These are phyloP conservation scores for Ophiostoma sp. DNA, from an alignment of 2,329 filamentous ascomycete species.

Conservation along the genomic window DNA sequence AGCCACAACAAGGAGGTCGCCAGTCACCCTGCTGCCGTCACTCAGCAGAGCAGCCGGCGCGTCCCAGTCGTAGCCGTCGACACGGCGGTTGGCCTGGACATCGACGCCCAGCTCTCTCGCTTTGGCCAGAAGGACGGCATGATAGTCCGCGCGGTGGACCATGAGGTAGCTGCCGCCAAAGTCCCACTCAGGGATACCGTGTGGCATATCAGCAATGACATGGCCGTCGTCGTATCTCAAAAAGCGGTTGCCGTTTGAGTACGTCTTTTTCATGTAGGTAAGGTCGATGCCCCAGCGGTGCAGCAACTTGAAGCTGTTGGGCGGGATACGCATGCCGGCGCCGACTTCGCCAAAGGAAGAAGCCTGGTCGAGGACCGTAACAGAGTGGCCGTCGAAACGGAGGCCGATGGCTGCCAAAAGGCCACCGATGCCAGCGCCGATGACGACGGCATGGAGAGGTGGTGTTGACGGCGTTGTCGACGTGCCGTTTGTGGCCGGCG, in stretches of 20 bases:
- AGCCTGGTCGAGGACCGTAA: conserved; percentile 27
- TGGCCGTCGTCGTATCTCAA: conserved; percentile 21
- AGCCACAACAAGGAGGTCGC: conserved; percentile 33
- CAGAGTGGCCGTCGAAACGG: conserved; percentile 22
- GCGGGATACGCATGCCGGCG: conserved; percentile 33
- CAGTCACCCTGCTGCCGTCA: conserved; percentile 31
- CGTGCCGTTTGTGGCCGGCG: background rate
- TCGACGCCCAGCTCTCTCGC: conserved; percentile 32
- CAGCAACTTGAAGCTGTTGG: conserved; percentile 37
- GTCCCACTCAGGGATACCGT: conserved; percentile 31
- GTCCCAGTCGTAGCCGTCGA: conserved; percentile 34
- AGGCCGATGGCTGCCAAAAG: conserved; percentile 24
- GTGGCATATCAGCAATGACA: conserved; percentile 23
- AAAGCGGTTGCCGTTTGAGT: conserved; percentile 22
- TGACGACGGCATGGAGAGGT: conserved; percentile 25
- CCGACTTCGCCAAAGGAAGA: conserved; percentile 27
- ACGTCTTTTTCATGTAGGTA: conserved; percentile 14
- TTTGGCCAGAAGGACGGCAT: conserved; percentile 34
- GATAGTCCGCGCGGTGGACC: conserved; percentile 41
- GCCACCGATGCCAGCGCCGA: conserved; percentile 30
- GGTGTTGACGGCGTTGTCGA: background rate
- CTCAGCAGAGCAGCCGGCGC: conserved; percentile 28
- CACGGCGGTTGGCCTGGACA: conserved; percentile 31
- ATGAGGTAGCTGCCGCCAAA: conserved; percentile 40
- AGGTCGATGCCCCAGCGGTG: conserved; percentile 34